Percentiles rank a stretch among this genome's conserved stretches.
Conservation (phyloP, 169 alveolate genomes). For the Plasmodium vivax region DNA sequence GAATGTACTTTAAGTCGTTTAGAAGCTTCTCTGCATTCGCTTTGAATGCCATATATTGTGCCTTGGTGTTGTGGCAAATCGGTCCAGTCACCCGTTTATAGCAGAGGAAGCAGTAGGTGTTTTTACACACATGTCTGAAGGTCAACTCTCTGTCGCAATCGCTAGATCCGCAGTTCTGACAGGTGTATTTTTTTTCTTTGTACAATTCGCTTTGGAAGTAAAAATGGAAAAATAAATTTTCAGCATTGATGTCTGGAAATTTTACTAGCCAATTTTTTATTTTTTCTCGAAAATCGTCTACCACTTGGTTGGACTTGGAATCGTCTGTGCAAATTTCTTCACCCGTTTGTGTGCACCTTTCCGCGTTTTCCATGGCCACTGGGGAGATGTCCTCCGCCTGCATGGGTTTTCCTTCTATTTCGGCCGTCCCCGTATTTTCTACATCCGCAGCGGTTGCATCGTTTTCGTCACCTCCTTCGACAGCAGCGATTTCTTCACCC, state of each 20-base stretch:
- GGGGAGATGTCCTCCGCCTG: background rate
- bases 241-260: conserved; percentile 54
- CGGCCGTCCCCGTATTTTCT: background rate
- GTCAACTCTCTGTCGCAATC: conserved; percentile 25
- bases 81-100: background rate
- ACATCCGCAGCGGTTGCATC: background rate
- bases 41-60: conserved; percentile 23
- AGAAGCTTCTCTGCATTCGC: background rate
- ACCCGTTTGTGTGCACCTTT: background rate
- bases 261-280: conserved; percentile 51
- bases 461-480: background rate
- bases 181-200: conserved; percentile 20
- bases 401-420: background rate
- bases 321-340: background rate
- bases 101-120: conserved; percentile 38
- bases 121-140: conserved; percentile 11
- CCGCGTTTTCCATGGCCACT: background rate
- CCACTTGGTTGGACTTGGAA: background rate
- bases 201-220: conserved; percentile 42
- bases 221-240: conserved; percentile 70
- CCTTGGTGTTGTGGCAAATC: conserved; percentile 28
- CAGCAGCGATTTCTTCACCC: background rate
- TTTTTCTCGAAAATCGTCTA: conserved; percentile 22
- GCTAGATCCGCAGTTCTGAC: conserved; percentile 61
- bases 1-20: background rate